These are phyloP conservation scores for Juglanconis oblonga DNA, from an alignment of 2,329 filamentous ascomycete genomes.

Conservation along the genomic window DNA sequence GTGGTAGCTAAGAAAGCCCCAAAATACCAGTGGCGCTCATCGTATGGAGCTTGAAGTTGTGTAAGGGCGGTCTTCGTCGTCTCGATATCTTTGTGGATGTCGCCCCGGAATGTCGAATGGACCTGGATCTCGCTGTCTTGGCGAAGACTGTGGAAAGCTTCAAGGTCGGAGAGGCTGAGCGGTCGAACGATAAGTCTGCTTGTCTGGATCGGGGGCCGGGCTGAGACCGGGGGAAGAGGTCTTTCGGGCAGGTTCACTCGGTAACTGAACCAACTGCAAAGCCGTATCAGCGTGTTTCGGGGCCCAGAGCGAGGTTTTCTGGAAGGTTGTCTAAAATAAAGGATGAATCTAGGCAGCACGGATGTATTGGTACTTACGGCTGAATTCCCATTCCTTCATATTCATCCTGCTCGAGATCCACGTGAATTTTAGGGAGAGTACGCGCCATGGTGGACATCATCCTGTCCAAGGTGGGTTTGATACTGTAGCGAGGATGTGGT, in stretches of 20 bases:
- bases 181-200: constrained; percentile 16
- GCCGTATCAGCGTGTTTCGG: too few species aligned
- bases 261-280: constrained; percentile 5
- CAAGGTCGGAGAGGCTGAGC: constrained; percentile 13
- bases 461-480: too few species aligned
- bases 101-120: constrained; percentile 13
- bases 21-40: constrained; percentile 21
- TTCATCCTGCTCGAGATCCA: too few species aligned
- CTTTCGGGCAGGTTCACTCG: neutral
- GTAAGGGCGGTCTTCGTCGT: constrained; percentile 7
- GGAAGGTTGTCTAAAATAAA: too few species aligned
- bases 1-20: constrained; percentile 25
- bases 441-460: too few species aligned
- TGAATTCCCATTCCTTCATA: too few species aligned
- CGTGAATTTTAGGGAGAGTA: too few species aligned
- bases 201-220: constrained; percentile 7
- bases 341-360: too few species aligned
- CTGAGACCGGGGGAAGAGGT: constrained; percentile 10
- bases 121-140: constrained; percentile 4
- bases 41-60: constrained; percentile 4
- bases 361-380: too few species aligned
- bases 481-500: too few species aligned
- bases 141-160: constrained; percentile 19
- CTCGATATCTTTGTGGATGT: constrained; percentile 6
- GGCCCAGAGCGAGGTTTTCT: too few species aligned